Conservation (phyloP, 139 green algal genomes). For the Eudorina sp. region DNA sequence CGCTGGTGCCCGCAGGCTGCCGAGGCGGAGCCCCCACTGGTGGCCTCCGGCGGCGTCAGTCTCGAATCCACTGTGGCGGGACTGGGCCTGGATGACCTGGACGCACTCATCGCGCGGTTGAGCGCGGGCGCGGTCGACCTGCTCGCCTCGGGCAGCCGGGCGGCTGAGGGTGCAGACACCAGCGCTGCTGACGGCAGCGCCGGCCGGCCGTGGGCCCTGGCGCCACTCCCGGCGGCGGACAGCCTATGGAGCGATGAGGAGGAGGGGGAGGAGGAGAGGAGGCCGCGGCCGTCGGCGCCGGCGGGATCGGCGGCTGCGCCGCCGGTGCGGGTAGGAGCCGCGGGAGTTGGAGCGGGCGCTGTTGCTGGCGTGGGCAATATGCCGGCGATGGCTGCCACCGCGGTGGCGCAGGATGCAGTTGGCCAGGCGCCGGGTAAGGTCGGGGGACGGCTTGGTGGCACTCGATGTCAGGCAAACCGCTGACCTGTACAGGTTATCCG, state of each 20-base stretch:
- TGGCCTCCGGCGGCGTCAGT: not conserved
- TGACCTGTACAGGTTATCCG: too few relatives aligned
- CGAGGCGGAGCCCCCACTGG: constrained; percentile 27
- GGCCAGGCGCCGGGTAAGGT: too few relatives aligned
- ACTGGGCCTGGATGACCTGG: constrained; percentile 34
- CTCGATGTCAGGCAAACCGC: too few relatives aligned
- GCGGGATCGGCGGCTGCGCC: not conserved
- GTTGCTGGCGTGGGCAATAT: too few relatives aligned
- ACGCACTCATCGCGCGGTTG: constrained; percentile 31
- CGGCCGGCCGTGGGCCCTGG: not conserved
- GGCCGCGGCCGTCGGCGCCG: not conserved
- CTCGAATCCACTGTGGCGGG: constrained; percentile 17
- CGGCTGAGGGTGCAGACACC: not conserved
- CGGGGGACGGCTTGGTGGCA: too few relatives aligned
- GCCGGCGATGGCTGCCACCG: not conserved
- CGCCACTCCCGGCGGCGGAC: constrained; percentile 1
- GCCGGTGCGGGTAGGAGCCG: not conserved
- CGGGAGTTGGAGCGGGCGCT: too few relatives aligned
- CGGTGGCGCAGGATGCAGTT: not conserved
- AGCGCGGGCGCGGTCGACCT: not conserved
- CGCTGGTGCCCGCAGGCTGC: not conserved
- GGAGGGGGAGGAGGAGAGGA: not conserved
- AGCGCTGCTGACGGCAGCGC: not conserved
- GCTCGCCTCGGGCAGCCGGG: not conserved
- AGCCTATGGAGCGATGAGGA: constrained; percentile 49